Conservation (phyloP, 139 green algal species). For the Closterium sp. region DNA sequence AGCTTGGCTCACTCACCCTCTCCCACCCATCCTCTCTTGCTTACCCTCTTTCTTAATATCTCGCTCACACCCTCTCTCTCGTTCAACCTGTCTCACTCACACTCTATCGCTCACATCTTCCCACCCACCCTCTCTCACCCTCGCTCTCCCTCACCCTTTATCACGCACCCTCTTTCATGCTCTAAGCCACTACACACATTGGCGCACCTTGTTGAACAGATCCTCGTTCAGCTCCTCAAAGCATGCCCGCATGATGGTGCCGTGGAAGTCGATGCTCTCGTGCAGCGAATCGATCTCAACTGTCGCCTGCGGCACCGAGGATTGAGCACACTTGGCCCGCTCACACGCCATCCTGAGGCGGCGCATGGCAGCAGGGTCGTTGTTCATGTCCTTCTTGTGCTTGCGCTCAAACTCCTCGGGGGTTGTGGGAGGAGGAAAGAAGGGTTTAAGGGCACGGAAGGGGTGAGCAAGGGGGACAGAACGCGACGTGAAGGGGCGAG, state of each 20-base stretch:
- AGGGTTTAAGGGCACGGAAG: slow-evolving; percentile 88
- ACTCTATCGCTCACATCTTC: too few species aligned
- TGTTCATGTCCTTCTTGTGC: slow-evolving; percentile 93
- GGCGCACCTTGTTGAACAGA: slow-evolving; percentile 81
- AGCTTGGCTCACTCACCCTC: too few species aligned
- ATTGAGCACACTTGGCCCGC: slow-evolving; percentile 91
- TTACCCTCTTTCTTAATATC: too few species aligned
- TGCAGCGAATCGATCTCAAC: slow-evolving; percentile 97
- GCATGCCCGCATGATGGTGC: slow-evolving; percentile 88
- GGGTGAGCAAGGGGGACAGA: too few species aligned
- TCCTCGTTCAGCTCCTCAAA: slow-evolving; percentile 99
- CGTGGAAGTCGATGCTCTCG: slow-evolving; percentile 97
- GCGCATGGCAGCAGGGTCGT: slow-evolving; percentile 71
- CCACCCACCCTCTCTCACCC: too few species aligned
- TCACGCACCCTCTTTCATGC: too few species aligned
- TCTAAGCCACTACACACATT: too few species aligned
- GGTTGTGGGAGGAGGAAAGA: slow-evolving; percentile 82
- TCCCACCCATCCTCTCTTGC: too few species aligned
- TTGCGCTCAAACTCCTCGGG: slow-evolving; percentile 32
- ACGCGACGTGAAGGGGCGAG: too few species aligned
- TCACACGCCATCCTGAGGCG: slow-evolving; percentile 86
- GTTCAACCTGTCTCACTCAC: too few species aligned
- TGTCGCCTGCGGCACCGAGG: slow-evolving; percentile 77
- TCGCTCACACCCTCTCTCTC: too few species aligned
- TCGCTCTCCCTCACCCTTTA: too few species aligned